phyloP scores from a whole-genome alignment of 2,329 filamentous ascomycete species.

The Meredithiella fracta region DNA sequence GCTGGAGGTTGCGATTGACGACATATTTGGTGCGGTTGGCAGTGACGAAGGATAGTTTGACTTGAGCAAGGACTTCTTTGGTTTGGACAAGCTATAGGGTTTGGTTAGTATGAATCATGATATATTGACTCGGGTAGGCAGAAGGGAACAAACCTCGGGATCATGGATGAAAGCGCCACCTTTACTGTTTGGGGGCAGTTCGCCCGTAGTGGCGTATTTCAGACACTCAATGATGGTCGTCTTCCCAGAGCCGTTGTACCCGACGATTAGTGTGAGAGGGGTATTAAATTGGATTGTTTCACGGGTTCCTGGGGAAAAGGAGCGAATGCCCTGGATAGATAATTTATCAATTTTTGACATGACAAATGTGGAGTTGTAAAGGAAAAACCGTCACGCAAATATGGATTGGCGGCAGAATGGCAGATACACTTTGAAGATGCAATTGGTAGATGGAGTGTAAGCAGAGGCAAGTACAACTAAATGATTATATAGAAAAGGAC shows the following conservation, averaged over 20 bases:
- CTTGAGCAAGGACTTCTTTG: conserved; percentile 77
- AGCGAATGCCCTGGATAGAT: conserved; percentile 67
- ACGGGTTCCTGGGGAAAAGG: conserved; percentile 58
- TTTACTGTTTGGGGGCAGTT: conserved; percentile 79
- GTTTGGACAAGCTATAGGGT: conserved; percentile 13
- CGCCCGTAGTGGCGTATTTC: conserved; percentile 92
- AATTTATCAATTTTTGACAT: conserved; percentile 81
- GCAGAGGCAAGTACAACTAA: no score
- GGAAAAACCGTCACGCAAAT: not conserved
- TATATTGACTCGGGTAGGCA: no score
- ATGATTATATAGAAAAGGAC: no score
- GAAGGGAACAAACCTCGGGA: conserved; percentile 57
- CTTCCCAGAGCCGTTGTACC: conserved; percentile 93
- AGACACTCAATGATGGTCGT: conserved; percentile 98
- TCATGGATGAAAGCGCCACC: conserved; percentile 93
- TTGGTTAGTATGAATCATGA: conserved; percentile 1
- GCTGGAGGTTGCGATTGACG: conserved; percentile 65
- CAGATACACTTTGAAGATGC: no score
- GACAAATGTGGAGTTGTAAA: not conserved
- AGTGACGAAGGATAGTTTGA: conserved; percentile 73
- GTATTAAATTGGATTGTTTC: conserved; percentile 79
- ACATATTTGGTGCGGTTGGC: conserved; percentile 68
- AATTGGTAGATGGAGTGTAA: no score
- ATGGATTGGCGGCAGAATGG: not conserved
- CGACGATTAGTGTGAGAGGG: conserved; percentile 88